Conservation (phyloP, 495 filamentous ascomycete species). For the Aspergillus nanangensis region DNA sequence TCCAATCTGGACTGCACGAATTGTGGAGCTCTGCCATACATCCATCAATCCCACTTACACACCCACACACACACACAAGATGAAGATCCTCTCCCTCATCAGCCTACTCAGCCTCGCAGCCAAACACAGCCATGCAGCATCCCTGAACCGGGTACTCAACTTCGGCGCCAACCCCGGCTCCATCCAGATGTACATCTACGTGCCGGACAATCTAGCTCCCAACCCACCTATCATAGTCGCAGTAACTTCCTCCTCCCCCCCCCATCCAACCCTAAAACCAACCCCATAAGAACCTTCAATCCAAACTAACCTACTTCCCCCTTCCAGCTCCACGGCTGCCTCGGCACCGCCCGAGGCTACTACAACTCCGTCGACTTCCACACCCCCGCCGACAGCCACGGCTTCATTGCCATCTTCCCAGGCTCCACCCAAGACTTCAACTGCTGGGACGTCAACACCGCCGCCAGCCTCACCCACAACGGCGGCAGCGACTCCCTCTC, state of each 20-base stretch:
- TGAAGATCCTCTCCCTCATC: too few relatives aligned
- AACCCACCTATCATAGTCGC: slow-evolving; percentile 37
- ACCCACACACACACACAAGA: too few relatives aligned
- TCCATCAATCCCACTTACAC: too few relatives aligned
- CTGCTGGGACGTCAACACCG: slow-evolving; percentile 53
- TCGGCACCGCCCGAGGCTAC: slow-evolving; percentile 23
- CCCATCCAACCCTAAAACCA: background rate
- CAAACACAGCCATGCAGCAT: background rate
- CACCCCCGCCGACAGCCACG: slow-evolving; percentile 37
- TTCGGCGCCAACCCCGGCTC: slow-evolving; percentile 7
- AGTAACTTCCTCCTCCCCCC: slow-evolving; percentile 10
- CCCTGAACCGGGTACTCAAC: slow-evolving; percentile 2
- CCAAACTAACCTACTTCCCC: too few relatives aligned
- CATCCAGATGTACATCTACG: slow-evolving; percentile 22
- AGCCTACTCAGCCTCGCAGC: background rate
- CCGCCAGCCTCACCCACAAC: slow-evolving; percentile 46
- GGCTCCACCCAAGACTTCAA: slow-evolving; percentile 38
- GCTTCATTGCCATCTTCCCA: slow-evolving; percentile 54
- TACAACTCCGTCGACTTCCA: slow-evolving; percentile 18
- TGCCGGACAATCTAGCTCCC: slow-evolving; percentile 26
- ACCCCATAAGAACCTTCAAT: too few relatives aligned
- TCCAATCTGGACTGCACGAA: too few relatives aligned
- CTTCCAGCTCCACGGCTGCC: slow-evolving; percentile 14
- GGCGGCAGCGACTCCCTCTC: slow-evolving; percentile 47
- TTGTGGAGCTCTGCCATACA: too few relatives aligned